Evolutionary conservation across 2,329 filamentous ascomycete genomes (phyloP), one percentile per base, ranked within the genome.

Genomic region (Colletotrichum sp.): DNA sequence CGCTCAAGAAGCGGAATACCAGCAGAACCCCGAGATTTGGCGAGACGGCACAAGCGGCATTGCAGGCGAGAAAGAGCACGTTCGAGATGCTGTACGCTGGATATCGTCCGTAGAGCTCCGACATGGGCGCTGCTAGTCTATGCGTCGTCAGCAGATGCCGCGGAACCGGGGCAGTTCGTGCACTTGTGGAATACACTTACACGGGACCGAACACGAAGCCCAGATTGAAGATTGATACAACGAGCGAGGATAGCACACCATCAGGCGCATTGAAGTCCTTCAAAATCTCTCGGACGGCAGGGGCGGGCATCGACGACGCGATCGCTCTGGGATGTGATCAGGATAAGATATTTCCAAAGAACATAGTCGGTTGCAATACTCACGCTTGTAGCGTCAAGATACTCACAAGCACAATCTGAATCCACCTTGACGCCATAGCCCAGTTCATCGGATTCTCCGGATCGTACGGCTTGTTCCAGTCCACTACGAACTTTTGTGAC

Each of bases 141-240:
- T 18, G 30, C 39, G 26, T 30, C 18, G 30, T 75, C 1, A 71
- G 36, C 26, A 21, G 44, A 21, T 30, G 15, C 15, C 21, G n/a
- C 10, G 7, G 21, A 2, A 18, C 8, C 39, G 2, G 32, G 7
- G 7, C 26, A 34, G 15, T 34, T 39, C 13, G n/a, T 24, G 8
- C 2, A 3, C 9, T 10, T 34, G 7, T 63, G 3, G 83, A 74
- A 84, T 10, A 24, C 15, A 60, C 84, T 24, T 87, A 77, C 13
- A 86, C 78, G 7, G 85, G 85, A 6, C 85, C 86, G 62, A 87
- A 81, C 9, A 83, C 84, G 52, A 85, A 82, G 70, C 89, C 87
- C 1, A 89, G 81, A 24, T 90, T 84, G 80, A 89, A 88, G 13
- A 91, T 84, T 0, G 87, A 88, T 3, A 90, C 84, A 76, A 88